Conservation (phyloP, 805 yeast genomes). For the Spathaspora gorwiae region DNA sequence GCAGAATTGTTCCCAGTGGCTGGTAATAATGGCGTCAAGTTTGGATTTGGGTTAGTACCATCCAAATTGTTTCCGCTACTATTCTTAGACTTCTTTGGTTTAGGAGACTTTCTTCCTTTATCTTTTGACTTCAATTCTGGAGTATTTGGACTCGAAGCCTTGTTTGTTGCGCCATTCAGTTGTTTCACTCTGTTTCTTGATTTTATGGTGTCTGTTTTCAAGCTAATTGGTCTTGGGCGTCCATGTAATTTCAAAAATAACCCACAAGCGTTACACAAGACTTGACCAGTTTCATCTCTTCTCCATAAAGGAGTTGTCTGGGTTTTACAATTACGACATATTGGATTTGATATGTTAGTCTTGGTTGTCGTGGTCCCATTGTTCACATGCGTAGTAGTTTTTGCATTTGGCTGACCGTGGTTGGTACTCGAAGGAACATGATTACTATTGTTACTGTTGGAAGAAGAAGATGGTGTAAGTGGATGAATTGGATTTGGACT, state of each 20-base stretch:
- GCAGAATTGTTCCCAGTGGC: conserved; percentile 12
- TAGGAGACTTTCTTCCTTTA: conserved; percentile 22
- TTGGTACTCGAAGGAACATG: background rate
- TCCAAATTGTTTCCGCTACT: conserved; percentile 7
- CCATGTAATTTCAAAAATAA: conserved; percentile 86
- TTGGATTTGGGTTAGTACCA: conserved; percentile 1
- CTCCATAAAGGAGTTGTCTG: conserved; percentile 95
- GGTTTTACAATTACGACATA: conserved; percentile 87
- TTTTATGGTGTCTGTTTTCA: conserved; percentile 89
- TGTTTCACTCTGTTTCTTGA: conserved; percentile 82
- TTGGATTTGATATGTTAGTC: conserved; percentile 58
- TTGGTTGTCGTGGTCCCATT: conserved; percentile 65
- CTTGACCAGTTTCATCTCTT: conserved; percentile 75
- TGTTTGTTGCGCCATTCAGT: conserved; percentile 22
- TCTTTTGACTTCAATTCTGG: conserved; percentile 51
- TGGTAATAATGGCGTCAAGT: conserved; percentile 26
- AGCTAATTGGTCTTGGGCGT: conserved; percentile 83
- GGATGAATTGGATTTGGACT: background rate
- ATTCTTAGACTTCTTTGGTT: conserved; percentile 11
- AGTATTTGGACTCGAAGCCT: conserved; percentile 46
- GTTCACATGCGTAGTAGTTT: conserved; percentile 51
- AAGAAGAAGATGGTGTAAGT: background rate
- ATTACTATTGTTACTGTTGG: background rate
- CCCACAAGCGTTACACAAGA: conserved; percentile 93
- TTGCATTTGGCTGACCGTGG: conserved; percentile 58